Evolutionary conservation across 2,329 filamentous ascomycete genomes (phyloP), one percentile per base, ranked within the genome.

Genomic region (Pseudogymnoascus sp.): DNA sequence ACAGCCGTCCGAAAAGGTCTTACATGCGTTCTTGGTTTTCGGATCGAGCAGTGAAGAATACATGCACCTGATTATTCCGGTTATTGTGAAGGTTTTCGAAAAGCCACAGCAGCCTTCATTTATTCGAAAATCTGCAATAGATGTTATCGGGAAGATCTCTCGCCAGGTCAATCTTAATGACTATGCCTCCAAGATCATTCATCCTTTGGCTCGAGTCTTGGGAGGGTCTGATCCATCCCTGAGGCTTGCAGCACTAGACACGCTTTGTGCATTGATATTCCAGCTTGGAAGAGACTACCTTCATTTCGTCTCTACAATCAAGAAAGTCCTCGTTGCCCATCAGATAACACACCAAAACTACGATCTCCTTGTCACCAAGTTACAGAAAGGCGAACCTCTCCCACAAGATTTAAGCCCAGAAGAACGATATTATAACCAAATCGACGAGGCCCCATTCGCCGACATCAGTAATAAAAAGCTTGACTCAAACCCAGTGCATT

Each of bases 31-130:
- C 75, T 79, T 99, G 28, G 90, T 99, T 0, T 99, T 99, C 73
- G 96, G 96, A 1, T 88, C 93, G 0, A 97, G 93, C 71, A 90
- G 90, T 10, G 95, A 99, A 74, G 95, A 99, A 74, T 99, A 99
- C 75, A 99, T 99, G 95, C 95, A 99, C 74, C 82, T 99, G 62
- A 97, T 99, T 68, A 91, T 99, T 61, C 95, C 95, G 0, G 91
- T 96, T 36, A 92, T 99, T 71, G 93, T 99, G 8, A 87, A 89
- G 50, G 89, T 96, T 60, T 97, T 99, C 71, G 93, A 99, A 74
- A 96, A 91, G 72, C 85, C 89, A 33, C 87, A 89, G 10, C 90
- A 96, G 67, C 91, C 92, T 7, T 79, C 84, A 1, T 88, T 88
- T 65, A 85, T 97, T 59, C 85, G 91, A 62, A 96, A 92, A 75